phyloP scores from a whole-genome alignment of 2,329 filamentous ascomycete species.

The Calonectria montana region DNA sequence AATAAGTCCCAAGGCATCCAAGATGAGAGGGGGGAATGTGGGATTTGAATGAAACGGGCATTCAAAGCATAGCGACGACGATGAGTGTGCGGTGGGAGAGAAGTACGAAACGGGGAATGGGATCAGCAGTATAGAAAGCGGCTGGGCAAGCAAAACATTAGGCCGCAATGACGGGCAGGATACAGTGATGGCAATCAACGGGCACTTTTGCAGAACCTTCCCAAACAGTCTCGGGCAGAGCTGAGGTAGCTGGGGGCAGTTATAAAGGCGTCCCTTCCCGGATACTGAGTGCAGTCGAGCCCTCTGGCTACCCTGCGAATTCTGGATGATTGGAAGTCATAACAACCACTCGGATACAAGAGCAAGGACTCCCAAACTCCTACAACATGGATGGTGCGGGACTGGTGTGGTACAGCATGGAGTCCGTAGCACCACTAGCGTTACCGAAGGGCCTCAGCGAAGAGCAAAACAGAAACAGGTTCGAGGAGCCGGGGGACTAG shows the following conservation, averaged over 20 bases:
- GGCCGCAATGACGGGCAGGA: constrained; percentile 18
- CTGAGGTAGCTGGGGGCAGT: background rate
- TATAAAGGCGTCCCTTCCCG: background rate
- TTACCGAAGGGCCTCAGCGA: constrained; percentile 5
- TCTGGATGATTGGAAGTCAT: constrained; percentile 4
- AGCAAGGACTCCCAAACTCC: constrained; percentile 6
- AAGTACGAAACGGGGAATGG: constrained; percentile 14
- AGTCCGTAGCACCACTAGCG: constrained; percentile 28
- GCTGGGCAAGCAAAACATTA: background rate
- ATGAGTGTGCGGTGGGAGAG: constrained; percentile 46
- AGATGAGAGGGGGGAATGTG: constrained; percentile 47
- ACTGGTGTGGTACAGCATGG: constrained; percentile 25
- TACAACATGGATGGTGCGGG: constrained; percentile 26
- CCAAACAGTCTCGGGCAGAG: background rate
- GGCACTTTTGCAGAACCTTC: constrained; percentile 8
- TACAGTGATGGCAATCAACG: background rate
- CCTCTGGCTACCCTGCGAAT: background rate
- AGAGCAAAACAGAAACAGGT: background rate
- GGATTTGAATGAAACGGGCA: constrained; percentile 36
- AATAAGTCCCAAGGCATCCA: constrained; percentile 58
- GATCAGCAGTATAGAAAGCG: background rate
- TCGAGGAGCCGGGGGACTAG: background rate
- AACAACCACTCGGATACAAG: constrained; percentile 10
- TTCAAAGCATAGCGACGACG: constrained; percentile 52
- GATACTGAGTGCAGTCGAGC: background rate